phyloP scores from a whole-genome alignment of 306 rosid species.

The Pyrus betulifolia region DNA sequence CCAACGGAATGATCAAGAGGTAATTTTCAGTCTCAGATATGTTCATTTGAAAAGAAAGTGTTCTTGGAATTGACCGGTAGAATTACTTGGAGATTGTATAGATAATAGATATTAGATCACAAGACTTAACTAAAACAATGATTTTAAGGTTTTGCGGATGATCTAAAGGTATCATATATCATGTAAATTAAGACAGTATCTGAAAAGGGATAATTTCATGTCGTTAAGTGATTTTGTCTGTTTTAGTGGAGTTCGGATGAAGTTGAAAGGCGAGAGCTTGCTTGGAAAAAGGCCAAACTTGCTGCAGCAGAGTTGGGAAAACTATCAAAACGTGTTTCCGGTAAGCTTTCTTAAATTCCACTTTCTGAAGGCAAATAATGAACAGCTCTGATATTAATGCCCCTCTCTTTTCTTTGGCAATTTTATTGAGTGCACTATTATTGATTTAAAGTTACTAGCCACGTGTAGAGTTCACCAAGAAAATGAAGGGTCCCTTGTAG shows the following conservation, averaged over 20 bases:
- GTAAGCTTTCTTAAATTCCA: conserved; percentile 41
- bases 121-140: not conserved
- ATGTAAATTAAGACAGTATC: not conserved
- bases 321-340: conserved; percentile 68
- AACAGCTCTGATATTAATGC: not conserved
- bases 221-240: conserved; percentile 24
- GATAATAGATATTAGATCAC: not conserved
- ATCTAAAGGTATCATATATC: not conserved
- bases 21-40: conserved; percentile 14
- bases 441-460: no score
- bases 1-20: conserved; percentile 87
- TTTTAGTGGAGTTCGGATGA: conserved; percentile 80
- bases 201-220: not conserved
- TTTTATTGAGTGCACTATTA: not conserved
- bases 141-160: not conserved
- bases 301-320: conserved; percentile 95
- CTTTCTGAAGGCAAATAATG: not conserved
- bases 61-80: not conserved
- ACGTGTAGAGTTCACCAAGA: no score
- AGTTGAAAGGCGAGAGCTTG: conserved; percentile 79
- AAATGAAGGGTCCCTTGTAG: no score
- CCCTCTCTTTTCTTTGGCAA: not conserved
- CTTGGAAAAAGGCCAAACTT: conserved; percentile 87
- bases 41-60: not conserved
- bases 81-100: not conserved